Evolutionary conservation across 1,284 basidiomycete species (phyloP).

Genomic region (Apiotrichum brassicae): DNA sequence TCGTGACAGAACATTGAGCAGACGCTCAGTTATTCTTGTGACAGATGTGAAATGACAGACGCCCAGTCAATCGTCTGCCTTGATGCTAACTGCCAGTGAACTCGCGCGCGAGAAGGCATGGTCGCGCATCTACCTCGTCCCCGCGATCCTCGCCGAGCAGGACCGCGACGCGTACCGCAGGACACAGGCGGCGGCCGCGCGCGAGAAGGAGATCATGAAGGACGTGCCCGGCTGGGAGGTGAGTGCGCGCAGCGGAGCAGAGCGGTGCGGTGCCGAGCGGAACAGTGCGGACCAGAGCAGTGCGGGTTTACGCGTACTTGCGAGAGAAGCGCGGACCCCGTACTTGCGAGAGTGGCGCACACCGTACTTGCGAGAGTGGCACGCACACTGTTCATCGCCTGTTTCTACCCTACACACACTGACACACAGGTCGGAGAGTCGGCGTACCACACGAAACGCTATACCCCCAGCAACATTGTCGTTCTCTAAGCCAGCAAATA

Average conservation of each 20-base stretch:
- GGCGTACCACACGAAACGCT: constrained; percentile 77
- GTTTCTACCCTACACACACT: neutral
- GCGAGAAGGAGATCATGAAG: constrained; percentile 93
- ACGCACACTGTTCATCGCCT: no score
- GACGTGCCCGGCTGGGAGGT: constrained; percentile 93
- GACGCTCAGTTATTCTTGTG: no score
- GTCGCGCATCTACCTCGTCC: constrained; percentile 93
- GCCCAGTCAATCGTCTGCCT: no score
- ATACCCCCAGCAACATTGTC: constrained; percentile 57
- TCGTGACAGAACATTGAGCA: no score
- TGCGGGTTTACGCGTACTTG: no score
- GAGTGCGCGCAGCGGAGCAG: constrained; percentile 45
- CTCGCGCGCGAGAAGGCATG: constrained; percentile 87
- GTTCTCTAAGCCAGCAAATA: constrained; percentile 40
- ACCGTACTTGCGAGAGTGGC: no score
- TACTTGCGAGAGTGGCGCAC: no score
- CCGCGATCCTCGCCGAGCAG: constrained; percentile 82
- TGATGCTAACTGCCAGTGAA: constrained; percentile 60
- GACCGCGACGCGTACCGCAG: constrained; percentile 86
- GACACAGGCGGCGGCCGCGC: constrained; percentile 65
- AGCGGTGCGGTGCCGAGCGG: no score
- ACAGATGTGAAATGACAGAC: no score
- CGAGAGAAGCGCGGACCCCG: no score
- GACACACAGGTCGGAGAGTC: constrained; percentile 62
- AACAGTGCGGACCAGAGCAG: no score